Base-by-base conservation (phyloP, 2,329 filamentous ascomycete genomes). In the Xylaria sp. region DNA sequence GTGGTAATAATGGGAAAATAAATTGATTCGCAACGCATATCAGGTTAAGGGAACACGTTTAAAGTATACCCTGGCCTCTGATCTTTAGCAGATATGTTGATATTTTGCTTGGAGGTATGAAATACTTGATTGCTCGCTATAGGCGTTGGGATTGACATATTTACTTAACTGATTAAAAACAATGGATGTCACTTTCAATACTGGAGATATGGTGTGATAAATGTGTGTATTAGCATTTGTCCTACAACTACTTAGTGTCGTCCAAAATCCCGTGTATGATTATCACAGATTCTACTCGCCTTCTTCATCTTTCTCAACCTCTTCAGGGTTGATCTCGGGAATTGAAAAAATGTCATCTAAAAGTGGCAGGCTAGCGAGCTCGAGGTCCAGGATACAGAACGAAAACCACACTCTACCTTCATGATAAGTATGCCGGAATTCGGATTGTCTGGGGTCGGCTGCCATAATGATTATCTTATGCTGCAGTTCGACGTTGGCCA, bases 341-440 rank as follows among this genome's bases (percentile, higher is more conserved):
- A 9, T 31, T 31, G 4, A 9, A 17, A 9, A 19, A 23, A 1
- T 37, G 3, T 52, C 40, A 3, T 25, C 51, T 2, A 11, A 17
- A 11, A 61, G 28, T 3, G 49, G 62, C 14, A 65, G 43, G 8
- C 42, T 62, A 5, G 64, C 68, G 43, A 65, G 50, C 15, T 65
- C 42, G 17, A 49, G 40, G 14, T 70, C 42, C 2, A 63, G 49
- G 50, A 71, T 63, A 5, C 60, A 55, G 31, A 71, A 69, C 19
- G 28, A 57, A 35, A 70, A 69, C 68, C 66, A 70, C 9, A 70
- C 61, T n/a, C 43, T 55, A 0, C 66, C 67, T 4, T 63, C 53
- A 1, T 38, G 42, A 11, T 62, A 66, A 2, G 66, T 59, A 31
- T 69, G 59, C 1, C 65, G 61, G n/a, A 70, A 68, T 23, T 63